phyloP scores from a whole-genome alignment of 2,329 filamentous ascomycete genomes.

The Thermoascus crustaceus region DNA sequence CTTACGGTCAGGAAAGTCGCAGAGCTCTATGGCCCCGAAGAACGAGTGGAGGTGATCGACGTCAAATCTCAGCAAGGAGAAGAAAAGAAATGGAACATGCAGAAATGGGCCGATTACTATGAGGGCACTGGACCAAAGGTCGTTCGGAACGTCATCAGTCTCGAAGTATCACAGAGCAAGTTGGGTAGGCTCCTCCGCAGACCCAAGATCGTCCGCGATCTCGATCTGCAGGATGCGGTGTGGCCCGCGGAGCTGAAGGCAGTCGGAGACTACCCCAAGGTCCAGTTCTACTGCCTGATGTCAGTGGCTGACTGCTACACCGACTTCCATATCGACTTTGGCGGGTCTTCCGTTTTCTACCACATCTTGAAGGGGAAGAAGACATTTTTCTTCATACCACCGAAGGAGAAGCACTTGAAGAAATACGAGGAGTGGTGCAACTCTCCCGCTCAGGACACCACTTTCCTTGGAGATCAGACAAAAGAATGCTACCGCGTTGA shows the following conservation, averaged over 20 bases:
- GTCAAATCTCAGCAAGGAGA: slow-evolving; percentile 61
- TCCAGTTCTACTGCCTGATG: slow-evolving; percentile 64
- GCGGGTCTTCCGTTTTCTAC: slow-evolving; percentile 62
- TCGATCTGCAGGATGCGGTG: slow-evolving; percentile 46
- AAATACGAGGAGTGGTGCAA: slow-evolving; percentile 66
- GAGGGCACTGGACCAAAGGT: slow-evolving; percentile 51
- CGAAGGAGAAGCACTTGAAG: slow-evolving; percentile 59
- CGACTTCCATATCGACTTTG: slow-evolving; percentile 65
- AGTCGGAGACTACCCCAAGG: slow-evolving; percentile 51
- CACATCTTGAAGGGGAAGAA: slow-evolving; percentile 62
- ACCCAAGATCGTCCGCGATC: slow-evolving; percentile 57
- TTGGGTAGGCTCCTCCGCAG: slow-evolving; percentile 55
- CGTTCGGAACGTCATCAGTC: slow-evolving; percentile 61
- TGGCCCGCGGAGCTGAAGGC: slow-evolving; percentile 46
- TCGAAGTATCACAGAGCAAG: slow-evolving; percentile 58
- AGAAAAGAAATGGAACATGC: slow-evolving; percentile 57
- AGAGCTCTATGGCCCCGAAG: slow-evolving; percentile 55
- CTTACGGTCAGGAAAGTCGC: slow-evolving; percentile 57
- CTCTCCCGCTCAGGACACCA: slow-evolving; percentile 57
- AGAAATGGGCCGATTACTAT: slow-evolving; percentile 61
- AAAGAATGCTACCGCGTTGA: slow-evolving; percentile 61
- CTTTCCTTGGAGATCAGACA: slow-evolving; percentile 55
- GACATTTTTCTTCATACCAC: slow-evolving; percentile 64
- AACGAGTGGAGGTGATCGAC: slow-evolving; percentile 59
- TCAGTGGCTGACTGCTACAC: slow-evolving; percentile 64